Evolutionary conservation across 352 stramenopile species (phyloP), one percentile per base, ranked within the genome.

Genomic region (Phytopythium ostracodes): DNA sequence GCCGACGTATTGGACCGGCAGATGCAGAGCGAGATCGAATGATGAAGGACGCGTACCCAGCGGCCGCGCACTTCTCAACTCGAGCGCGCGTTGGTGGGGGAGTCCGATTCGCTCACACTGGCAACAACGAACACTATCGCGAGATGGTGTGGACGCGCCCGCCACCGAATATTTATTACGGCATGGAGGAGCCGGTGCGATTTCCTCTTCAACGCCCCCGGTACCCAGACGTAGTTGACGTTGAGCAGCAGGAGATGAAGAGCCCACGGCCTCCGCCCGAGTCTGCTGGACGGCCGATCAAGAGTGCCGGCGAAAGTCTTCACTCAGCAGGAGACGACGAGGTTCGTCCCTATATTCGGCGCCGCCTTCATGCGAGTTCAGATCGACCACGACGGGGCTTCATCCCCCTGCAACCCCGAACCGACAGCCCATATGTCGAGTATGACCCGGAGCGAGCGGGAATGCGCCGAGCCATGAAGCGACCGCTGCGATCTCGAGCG

Each of bases 241-340:
- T 68, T 15, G 64, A 71, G 17, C 36, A 50, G 9, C 61, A 75
- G 42, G 70, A 77, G n/a, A 77, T 66, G 62, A 67, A 60, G 55
- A 31, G 6, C 18, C 29, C 51, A 14, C 20, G 4, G 6, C 51
- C 29, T 36, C 12, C 51, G 9, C 31, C 51, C 20, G 31, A 31
- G 4, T 57, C 31, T 31, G 17, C 20, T 44, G 51, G 20, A 29
- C 51, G 31, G 7, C 51, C 51, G 10, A 31, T 38, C 47, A 54
- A 54, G 25, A 54, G 6, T 54, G 25, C 47, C 24, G 47, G 27
- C 47, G 47, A 54, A 4, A 54, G 47, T 38, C 7, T 54, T 15
- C 47, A 38, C 27, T 15, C 15, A 3, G 27, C 25, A 24, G 27
- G 17, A 54, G 25, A 54, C 11, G 47, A 10, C 8, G 24, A 2